These are phyloP conservation scores for Trichoderma harzianum DNA, from an alignment of 2,329 filamentous ascomycete genomes.

Conservation along the genomic window DNA sequence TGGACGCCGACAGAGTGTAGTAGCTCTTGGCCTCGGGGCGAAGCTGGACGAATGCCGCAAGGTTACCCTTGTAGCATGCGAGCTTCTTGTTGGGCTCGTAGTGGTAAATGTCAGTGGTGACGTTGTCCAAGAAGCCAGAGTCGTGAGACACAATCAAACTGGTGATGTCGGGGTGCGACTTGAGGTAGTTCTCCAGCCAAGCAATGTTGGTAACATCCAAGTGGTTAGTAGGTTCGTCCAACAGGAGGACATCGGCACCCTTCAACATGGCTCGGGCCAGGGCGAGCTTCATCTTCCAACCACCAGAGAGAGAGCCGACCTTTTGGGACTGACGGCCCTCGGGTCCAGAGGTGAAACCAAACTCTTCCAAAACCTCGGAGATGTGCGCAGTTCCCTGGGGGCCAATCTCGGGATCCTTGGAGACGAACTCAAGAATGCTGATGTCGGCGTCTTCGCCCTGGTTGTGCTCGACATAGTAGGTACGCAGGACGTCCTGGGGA, in stretches of 20 bases:
- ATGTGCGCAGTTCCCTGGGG: constrained; percentile 78
- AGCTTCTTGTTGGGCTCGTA: constrained; percentile 97
- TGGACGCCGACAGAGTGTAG: constrained; percentile 86
- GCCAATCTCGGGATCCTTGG: constrained; percentile 82
- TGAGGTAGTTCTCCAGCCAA: constrained; percentile 94
- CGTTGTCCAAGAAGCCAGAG: constrained; percentile 92
- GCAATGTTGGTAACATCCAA: constrained; percentile 93
- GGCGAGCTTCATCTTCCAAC: constrained; percentile 99
- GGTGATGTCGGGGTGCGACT: constrained; percentile 93
- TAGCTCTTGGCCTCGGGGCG: constrained; percentile 96
- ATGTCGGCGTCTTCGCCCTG: constrained; percentile 97
- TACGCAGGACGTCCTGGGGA: constrained; percentile 83
- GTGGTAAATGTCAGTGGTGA: constrained; percentile 98
- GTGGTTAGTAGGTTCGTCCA: constrained; percentile 99
- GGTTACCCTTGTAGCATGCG: constrained; percentile 77
- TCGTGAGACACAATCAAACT: constrained; percentile 98
- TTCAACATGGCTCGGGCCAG: constrained; percentile 94
- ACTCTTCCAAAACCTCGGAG: constrained; percentile 77
- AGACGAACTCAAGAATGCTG: constrained; percentile 89
- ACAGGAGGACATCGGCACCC: constrained; percentile 89
- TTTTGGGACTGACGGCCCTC: constrained; percentile 85
- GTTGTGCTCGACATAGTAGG: constrained; percentile 98
- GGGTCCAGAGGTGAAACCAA: constrained; percentile 88
- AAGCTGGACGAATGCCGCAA: constrained; percentile 78
- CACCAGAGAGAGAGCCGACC: constrained; percentile 92